Conservation (phyloP, 306 rosid genomes). For the Arachis hypogaea region DNA sequence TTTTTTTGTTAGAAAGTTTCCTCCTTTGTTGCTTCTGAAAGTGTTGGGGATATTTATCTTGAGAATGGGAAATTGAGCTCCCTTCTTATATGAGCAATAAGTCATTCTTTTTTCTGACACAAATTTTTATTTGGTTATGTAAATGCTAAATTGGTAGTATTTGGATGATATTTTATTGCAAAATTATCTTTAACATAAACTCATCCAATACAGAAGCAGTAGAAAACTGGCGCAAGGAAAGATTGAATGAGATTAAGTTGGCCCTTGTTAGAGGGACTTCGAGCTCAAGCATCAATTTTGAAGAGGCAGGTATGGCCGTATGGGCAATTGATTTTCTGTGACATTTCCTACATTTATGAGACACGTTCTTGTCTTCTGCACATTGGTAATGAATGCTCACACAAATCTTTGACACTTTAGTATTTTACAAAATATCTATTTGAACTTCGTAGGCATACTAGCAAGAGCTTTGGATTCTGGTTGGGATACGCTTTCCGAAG, state of each 20-base stretch:
- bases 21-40: background rate
- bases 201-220: slow-evolving; percentile 60
- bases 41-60: background rate
- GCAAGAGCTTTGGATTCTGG: slow-evolving; percentile 75
- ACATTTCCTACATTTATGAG: slow-evolving; percentile 16
- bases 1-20: slow-evolving; percentile 7
- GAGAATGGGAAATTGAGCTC: background rate
- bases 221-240: slow-evolving; percentile 86
- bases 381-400: slow-evolving; percentile 12
- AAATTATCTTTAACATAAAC: slow-evolving; percentile 18
- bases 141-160: background rate
- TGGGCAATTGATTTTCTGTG: slow-evolving; percentile 8
- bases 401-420: background rate
- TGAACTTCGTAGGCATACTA: slow-evolving; percentile 58
- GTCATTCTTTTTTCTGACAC: background rate
- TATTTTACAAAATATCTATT: slow-evolving; percentile 15
- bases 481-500: slow-evolving; percentile 73
- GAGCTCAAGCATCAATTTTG: slow-evolving; percentile 52
- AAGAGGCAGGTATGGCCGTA: slow-evolving; percentile 69
- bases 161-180: slow-evolving; percentile 25
- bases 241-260: slow-evolving; percentile 60
- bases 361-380: slow-evolving; percentile 1
- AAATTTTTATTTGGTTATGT: background rate
- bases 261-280: slow-evolving; percentile 34
- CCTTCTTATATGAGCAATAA: background rate